Conservation (phyloP, 1,139 yeast species). For the Debaryomyces udenii region DNA sequence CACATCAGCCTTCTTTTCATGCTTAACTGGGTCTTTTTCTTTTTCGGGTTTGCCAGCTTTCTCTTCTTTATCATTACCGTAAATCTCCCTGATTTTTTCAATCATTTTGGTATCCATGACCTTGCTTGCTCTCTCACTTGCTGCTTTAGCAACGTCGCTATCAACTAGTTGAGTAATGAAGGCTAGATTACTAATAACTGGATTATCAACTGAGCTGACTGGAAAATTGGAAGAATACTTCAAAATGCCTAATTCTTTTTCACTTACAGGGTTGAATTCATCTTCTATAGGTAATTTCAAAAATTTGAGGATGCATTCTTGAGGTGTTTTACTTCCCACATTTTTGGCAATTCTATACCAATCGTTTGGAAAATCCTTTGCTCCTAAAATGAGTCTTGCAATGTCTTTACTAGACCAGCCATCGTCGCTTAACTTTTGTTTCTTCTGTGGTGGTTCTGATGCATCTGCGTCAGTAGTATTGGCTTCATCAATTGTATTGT, state of each 20-base stretch:
- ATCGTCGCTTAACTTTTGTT: conserved; percentile 46
- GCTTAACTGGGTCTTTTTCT: conserved; percentile 36
- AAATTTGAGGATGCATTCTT: conserved; percentile 80
- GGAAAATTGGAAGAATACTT: conserved; percentile 85
- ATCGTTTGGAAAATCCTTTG: conserved; percentile 61
- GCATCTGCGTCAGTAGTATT: background rate
- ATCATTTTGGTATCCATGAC: conserved; percentile 54
- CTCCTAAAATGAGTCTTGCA: conserved; percentile 60
- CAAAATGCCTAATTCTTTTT: conserved; percentile 56
- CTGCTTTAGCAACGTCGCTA: conserved; percentile 82
- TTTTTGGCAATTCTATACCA: conserved; percentile 78
- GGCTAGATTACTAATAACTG: conserved; percentile 86
- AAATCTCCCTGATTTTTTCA: conserved; percentile 36
- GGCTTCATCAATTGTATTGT: conserved; percentile 1
- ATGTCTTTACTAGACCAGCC: conserved; percentile 71
- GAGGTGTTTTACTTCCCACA: conserved; percentile 68
- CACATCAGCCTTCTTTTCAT: conserved; percentile 8
- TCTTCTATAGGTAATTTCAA: conserved; percentile 84
- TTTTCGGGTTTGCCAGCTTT: conserved; percentile 68
- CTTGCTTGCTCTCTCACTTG: conserved; percentile 67
- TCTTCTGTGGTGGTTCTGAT: conserved; percentile 25
- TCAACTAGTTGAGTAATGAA: conserved; percentile 87
- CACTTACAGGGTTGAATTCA: conserved; percentile 53
- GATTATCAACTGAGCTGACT: conserved; percentile 83
- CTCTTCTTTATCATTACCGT: conserved; percentile 22